phyloP scores from a whole-genome alignment of 352 stramenopile species.

The Thalassiosira livingstoniorum region DNA sequence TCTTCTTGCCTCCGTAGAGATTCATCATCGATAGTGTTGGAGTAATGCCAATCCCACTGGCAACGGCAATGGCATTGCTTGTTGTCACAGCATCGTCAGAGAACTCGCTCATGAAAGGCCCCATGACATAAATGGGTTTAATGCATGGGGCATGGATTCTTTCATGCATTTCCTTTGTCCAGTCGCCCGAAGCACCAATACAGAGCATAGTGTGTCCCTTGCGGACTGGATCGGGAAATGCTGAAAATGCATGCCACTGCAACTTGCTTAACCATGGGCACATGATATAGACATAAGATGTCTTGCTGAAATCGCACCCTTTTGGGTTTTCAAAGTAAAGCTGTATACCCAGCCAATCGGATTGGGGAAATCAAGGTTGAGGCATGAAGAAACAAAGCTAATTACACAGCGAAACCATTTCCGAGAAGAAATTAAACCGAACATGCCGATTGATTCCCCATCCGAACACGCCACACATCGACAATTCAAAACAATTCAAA shows the following conservation, averaged over 20 bases:
- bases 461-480: too few relatives aligned
- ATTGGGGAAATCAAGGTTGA: too few relatives aligned
- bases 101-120: conserved; percentile 6
- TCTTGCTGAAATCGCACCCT: too few relatives aligned
- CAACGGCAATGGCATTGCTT: conserved; percentile 15
- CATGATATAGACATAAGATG: too few relatives aligned
- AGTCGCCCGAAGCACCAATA: conserved; percentile 8
- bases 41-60: conserved; percentile 24
- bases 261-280: too few relatives aligned
- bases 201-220: conserved; percentile 17
- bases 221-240: neutral
- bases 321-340: too few relatives aligned
- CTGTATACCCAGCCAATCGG: too few relatives aligned
- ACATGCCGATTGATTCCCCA: too few relatives aligned
- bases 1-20: conserved; percentile 10
- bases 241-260: conserved; percentile 18
- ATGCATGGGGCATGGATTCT: neutral
- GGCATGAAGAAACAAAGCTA: too few relatives aligned
- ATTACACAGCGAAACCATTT: too few relatives aligned
- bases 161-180: conserved; percentile 20
- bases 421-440: too few relatives aligned
- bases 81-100: conserved; percentile 12
- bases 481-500: too few relatives aligned
- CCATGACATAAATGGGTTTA: neutral
- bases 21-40: conserved; percentile 13